Evolutionary conservation across 2,329 filamentous ascomycete species (phyloP), one percentile per base, ranked within the genome.

Genomic region (Orbilia quercus): DNA sequence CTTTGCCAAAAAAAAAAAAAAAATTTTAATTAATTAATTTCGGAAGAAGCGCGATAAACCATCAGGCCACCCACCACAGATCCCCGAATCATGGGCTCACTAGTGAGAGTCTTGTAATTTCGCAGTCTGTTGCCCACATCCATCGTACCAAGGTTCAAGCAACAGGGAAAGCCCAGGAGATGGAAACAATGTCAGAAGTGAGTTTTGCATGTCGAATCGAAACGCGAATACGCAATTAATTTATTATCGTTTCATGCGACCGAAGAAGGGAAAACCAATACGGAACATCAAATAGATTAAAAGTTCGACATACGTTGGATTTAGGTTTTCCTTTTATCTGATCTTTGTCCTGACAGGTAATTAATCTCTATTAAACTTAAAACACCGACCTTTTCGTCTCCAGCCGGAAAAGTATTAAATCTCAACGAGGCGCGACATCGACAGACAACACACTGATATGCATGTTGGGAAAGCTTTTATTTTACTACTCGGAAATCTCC

Each of bases 21-120:
- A 31, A 31, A 31, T n/a, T n/a, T n/a, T n/a, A 31, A 31, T 5
- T 31, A 31, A 31, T 16, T 40, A 48, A 59, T 59, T 59, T 59
- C 55, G 55, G 55, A 42, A 23, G 25, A 36, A 59, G 55, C 55
- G 55, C 55, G 55, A 59, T 48, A 47, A 28, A n/a, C 20, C 34
- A 22, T 22, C 25, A 34, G 25, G n/a, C 20, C 20, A 22, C 42
- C 42, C 16, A 22, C n/a, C 5, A 45, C 5, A 20, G 42, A 9
- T 5, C 4, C 28, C 28, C 9, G 28, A 4, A 9, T 9, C 28
- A 9, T 31, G 28, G 28, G 28, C 28, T 5, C 4, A 9, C 9
- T 4, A 31, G 28, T 31, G 28, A 31, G 28, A 5, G 28, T 31
- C 9, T 31, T 9, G 18, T 42, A 25, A 42, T 55, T 40, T 55